A percentile compares a stretch with the other conserved stretches of the same genome.
Conservation (phyloP, 164 flowering plant species). For the Umbilicus rupestris region DNA sequence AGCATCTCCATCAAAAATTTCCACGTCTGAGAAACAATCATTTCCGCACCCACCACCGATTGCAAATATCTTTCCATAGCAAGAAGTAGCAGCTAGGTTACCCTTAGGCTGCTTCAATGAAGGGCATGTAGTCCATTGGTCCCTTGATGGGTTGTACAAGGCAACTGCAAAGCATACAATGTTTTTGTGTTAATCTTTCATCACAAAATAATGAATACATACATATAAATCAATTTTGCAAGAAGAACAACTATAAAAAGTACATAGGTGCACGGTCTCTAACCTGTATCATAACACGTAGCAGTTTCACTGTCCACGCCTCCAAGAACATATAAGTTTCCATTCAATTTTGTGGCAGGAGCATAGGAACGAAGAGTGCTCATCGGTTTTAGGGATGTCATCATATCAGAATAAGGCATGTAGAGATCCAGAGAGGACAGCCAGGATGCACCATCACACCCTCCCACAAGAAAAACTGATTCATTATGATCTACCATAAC, state of each 20-base stretch:
- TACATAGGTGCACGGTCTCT: background rate
- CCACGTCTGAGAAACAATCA: constrained; percentile 29
- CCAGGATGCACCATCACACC: constrained; percentile 42
- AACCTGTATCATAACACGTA: constrained; percentile 34
- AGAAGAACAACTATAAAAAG: background rate
- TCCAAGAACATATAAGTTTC: constrained; percentile 33
- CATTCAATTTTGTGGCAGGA: constrained; percentile 22
- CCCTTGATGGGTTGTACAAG: constrained; percentile 21
- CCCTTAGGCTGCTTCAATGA: constrained; percentile 23
- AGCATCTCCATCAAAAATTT: constrained; percentile 21
- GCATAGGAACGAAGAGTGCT: constrained; percentile 22
- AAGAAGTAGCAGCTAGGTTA: constrained; percentile 22
- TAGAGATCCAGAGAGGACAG: constrained; percentile 22
- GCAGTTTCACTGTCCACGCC: constrained; percentile 24
- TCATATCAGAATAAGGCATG: constrained; percentile 20
- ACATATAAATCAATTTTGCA: background rate
- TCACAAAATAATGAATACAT: background rate
- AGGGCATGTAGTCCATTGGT: constrained; percentile 30
- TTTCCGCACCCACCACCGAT: constrained; percentile 35
- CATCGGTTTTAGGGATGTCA: constrained; percentile 29
- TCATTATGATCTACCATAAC: constrained; percentile 6
- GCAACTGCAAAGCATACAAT: constrained; percentile 27
- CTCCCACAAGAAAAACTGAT: constrained; percentile 32
- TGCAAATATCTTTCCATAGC: constrained; percentile 25
- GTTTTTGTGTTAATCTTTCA: background rate